Percentiles rank a stretch among this genome's conserved stretches.
phyloP scores from a whole-genome alignment of 768 basidiomycete species.

The Xerocomellus amylosporus region DNA sequence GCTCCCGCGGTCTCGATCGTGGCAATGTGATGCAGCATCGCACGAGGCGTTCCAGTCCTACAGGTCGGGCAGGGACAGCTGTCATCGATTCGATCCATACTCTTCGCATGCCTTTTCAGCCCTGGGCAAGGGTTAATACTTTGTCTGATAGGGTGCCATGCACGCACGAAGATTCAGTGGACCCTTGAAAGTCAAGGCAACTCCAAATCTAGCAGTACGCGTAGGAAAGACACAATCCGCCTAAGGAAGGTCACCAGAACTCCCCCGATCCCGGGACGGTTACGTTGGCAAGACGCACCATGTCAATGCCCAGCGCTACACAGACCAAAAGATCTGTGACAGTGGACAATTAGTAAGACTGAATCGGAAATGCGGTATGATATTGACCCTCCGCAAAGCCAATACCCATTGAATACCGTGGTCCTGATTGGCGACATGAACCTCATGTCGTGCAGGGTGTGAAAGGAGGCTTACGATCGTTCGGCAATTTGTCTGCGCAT shows the following conservation, averaged over 20 bases:
- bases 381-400: conserved; percentile 83
- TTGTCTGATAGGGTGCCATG: background rate
- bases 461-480: conserved; percentile 55
- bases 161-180: conserved; percentile 75
- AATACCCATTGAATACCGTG: conserved; percentile 90
- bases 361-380: background rate
- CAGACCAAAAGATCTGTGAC: conserved; percentile 79
- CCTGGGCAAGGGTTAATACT: conserved; percentile 20
- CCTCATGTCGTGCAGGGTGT: background rate
- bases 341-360: background rate
- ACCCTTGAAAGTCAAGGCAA: conserved; percentile 78
- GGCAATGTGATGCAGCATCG: conserved; percentile 70
- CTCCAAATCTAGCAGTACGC: conserved; percentile 86
- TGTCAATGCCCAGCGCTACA: conserved; percentile 88
- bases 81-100: conserved; percentile 70
- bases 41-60: conserved; percentile 58
- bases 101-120: conserved; percentile 65
- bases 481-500: conserved; percentile 75
- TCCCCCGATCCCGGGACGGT: background rate
- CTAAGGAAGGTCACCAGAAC: conserved; percentile 35
- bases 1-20: conserved; percentile 85
- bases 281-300: conserved; percentile 48
- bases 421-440: conserved; percentile 47
- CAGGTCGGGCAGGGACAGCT: conserved; percentile 89
- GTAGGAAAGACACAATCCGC: conserved; percentile 95